These are phyloP conservation scores for Truncatella angustata DNA, from an alignment of 2,329 filamentous ascomycete species.

Conservation along the genomic window DNA sequence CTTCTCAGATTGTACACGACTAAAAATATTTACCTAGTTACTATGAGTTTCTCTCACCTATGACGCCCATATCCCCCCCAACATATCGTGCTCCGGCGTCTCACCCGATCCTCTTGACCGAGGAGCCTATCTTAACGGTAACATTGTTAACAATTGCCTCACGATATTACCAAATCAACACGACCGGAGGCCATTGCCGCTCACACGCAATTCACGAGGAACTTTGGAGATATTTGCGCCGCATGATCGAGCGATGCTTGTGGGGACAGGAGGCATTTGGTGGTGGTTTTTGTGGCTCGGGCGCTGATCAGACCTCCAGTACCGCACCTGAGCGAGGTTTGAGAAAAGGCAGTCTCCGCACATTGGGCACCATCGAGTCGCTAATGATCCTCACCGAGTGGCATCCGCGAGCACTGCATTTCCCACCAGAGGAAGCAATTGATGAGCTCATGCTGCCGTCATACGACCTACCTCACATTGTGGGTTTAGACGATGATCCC, in stretches of 20 bases:
- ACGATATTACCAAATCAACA: slow-evolving; percentile 76
- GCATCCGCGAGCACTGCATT: slow-evolving; percentile 93
- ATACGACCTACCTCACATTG: slow-evolving; percentile 47
- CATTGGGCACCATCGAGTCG: slow-evolving; percentile 90
- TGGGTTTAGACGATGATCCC: slow-evolving; percentile 42
- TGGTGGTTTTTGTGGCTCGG: slow-evolving; percentile 77
- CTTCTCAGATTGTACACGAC: not conserved
- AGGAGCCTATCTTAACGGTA: slow-evolving; percentile 90
- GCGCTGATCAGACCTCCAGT: slow-evolving; percentile 63
- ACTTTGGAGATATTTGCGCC: slow-evolving; percentile 88
- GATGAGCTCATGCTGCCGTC: slow-evolving; percentile 66
- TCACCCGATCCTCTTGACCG: slow-evolving; percentile 76
- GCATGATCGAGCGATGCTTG: slow-evolving; percentile 92
- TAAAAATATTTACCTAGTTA: slow-evolving; percentile 53
- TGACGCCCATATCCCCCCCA: slow-evolving; percentile 91
- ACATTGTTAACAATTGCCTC: slow-evolving; percentile 90
- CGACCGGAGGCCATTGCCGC: slow-evolving; percentile 77
- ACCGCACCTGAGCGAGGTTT: slow-evolving; percentile 70
- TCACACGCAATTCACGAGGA: slow-evolving; percentile 93
- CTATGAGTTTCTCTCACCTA: slow-evolving; percentile 83
- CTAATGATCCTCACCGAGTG: slow-evolving; percentile 93
- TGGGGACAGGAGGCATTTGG: slow-evolving; percentile 97
- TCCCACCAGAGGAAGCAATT: slow-evolving; percentile 76
- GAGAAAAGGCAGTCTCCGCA: slow-evolving; percentile 76
- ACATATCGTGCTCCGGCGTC: slow-evolving; percentile 82